Base-by-base conservation (phyloP, 2,329 filamentous ascomycete species). In the Aschersonia sp. region DNA sequence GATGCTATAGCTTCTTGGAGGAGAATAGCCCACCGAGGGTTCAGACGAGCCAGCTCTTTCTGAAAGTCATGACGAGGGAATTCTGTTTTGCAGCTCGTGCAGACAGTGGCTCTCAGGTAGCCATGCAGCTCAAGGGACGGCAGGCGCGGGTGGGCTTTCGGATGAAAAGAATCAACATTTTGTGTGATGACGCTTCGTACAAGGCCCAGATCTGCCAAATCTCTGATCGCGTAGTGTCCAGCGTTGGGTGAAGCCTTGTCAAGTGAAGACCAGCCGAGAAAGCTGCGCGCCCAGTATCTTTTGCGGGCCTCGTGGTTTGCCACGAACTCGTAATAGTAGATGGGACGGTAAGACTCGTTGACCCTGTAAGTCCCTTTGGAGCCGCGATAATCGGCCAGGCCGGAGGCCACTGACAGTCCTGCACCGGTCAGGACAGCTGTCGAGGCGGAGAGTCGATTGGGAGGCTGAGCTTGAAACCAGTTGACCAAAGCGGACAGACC, bases 121-220 rank as follows among this genome's bases (percentile, higher is more conserved):
- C 92, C 92, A 63, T 98, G 92, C 45, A 98, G 74, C 65, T 97
- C 91, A 44, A 94, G 70, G 7, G 86, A 92, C 5, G 78, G 75
- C 43, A 89, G 66, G 7, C 71, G 61, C 0, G 89, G 86, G 63
- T 96, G 89, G 1, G 88, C 84, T 50, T 68, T 68, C 2, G 75
- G 72, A 64, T 98, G 92, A 61, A 98, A 94, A 2, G 89, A 95
- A 66, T 98, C 92, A 46, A 98, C 92, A 60, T 97, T 97, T 62
- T 98, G 92, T 41, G 92, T 97, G 55, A 98, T 80, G 50, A 96
- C 85, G 47, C 71, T 78, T 49, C 75, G 77, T 42, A 96, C 71
- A 45, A 89, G 66, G 2, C 89, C 89, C 54, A 92, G 68, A 4
- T 74, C 65, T 3, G 79, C 85, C 38, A 97, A 69, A 53, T 83